These are phyloP conservation scores for Rhodamnia argentea DNA, from an alignment of 345 rosid species.

Conservation along the genomic window DNA sequence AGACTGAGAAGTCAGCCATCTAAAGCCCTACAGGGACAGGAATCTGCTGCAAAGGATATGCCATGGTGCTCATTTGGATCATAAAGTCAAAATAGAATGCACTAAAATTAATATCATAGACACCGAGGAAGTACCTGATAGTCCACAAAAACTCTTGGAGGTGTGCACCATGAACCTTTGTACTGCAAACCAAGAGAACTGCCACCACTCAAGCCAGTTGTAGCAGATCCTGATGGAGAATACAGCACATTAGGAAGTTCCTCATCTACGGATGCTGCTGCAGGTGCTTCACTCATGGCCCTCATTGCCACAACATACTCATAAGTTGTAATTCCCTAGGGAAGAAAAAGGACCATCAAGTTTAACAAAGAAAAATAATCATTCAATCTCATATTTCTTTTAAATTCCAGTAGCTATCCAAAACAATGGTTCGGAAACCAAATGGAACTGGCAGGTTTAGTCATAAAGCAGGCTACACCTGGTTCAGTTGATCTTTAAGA, in stretches of 20 bases:
- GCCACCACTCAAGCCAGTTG: constrained; percentile 85
- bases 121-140: constrained; percentile 48
- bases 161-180: constrained; percentile 95
- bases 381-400: background rate
- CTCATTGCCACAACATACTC: constrained; percentile 92
- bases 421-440: background rate
- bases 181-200: constrained; percentile 76
- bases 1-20: background rate
- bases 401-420: background rate
- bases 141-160: constrained; percentile 92
- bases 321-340: constrained; percentile 84
- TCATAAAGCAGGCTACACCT: background rate
- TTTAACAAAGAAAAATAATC: background rate
- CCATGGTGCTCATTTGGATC: background rate
- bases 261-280: constrained; percentile 64
- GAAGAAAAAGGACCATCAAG: background rate
- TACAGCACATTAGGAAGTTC: constrained; percentile 51
- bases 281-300: constrained; percentile 87
- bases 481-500: background rate
- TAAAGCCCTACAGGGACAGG: background rate
- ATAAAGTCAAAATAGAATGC: background rate
- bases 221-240: constrained; percentile 87
- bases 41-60: background rate
- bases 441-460: background rate
- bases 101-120: background rate